Base-by-base conservation (phyloP, 1,284 basidiomycete species). In the Naganishia sp. region DNA sequence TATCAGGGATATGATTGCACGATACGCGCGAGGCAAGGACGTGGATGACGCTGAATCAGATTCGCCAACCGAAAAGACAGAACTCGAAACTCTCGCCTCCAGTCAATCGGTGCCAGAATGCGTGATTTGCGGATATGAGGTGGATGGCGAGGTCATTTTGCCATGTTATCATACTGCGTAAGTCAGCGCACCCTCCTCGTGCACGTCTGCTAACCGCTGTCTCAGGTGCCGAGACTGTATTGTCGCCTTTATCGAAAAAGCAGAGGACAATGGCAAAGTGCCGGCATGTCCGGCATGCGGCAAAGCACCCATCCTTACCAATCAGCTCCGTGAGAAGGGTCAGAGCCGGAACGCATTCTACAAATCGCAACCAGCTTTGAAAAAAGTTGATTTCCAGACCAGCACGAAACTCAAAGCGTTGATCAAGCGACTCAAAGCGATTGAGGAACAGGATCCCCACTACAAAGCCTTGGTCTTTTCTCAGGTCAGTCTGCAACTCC, bases 391-490 rank as follows among this genome's bases (percentile, higher is more conserved):
- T 75, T 90, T 95, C 73, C 85, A 86, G 47, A 89, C 90, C 2
- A 94, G 91, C 15, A 95, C 94, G 0, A 97, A 79, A 67, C 67
- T 79, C 9, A 67, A 75, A 31, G 77, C 77, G 2, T 66, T 79
- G 54, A 73, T 75, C 15, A 70, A 76, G 55, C 74, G 75, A 66
- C 69, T 80, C n/a, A 74, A 74, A 17, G 50, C 58, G 25, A 72
- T 79, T 69, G 69, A 75, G 39, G 63, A 67, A 50, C 75, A 76
- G 49, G 90, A 94, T 69, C 88, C 90, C 1, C 84, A 82, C 68
- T 90, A 92, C 77, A 87, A 91, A 66, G 90, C 89, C 1, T 87
- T 95, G 39, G 88, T 95, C 1, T 94, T 94, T 76, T 93, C 90
- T 2, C 92, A 95, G 72, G 67, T 68, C 46, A 6, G 64, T 57